Base-by-base conservation (phyloP, 805 yeast genomes). In the Blastobotrys robertii region DNA sequence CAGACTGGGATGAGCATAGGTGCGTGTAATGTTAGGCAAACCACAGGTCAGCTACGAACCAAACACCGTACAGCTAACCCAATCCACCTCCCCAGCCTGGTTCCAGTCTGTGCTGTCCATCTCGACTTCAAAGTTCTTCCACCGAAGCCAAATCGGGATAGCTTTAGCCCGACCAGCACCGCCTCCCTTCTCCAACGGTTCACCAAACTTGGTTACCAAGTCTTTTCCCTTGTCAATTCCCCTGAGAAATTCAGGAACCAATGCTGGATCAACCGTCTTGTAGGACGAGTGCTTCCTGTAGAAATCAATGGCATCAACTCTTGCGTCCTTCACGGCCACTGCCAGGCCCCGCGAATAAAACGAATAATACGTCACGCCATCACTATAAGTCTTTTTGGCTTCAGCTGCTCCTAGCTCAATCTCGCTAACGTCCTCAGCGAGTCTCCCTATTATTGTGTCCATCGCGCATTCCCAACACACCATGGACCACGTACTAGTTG, bases 131-230 rank as follows among this genome's bases (percentile, higher is more conserved):
- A 67, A 44, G 8, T 28, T 41, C 58, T 28, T 44, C 68, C 69
- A 67, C 34, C 70, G 49, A 34, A 67, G 48, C 72, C 72, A 67
- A 7, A 67, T 63, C 34, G 64, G 63, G 38, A 66, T 57, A n/a
- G 52, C 53, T 5, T 49, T 39, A 8, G 45, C 34, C 8, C 53
- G 30, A 6, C 25, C 25, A 4, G 25, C 25, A 0, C 72, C 72
- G n/a, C 71, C 70, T 3, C 70, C 70, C 47, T 67, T 67, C 39
- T 65, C 67, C 10, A 45, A 9, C 0, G 72, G 72, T 43, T 67
- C 72, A 1, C 71, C 71, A 42, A 63, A 58, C 32, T 14, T 45
- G 14, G 51, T 54, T 3, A 67, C 62, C 2, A 67, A 42, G 2
- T 52, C 47, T 39, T 50, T 52, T 1, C 65, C 70, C 0, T 63